These are phyloP conservation scores for Suillus spraguei DNA, from an alignment of 768 basidiomycete species.

Conservation along the genomic window DNA sequence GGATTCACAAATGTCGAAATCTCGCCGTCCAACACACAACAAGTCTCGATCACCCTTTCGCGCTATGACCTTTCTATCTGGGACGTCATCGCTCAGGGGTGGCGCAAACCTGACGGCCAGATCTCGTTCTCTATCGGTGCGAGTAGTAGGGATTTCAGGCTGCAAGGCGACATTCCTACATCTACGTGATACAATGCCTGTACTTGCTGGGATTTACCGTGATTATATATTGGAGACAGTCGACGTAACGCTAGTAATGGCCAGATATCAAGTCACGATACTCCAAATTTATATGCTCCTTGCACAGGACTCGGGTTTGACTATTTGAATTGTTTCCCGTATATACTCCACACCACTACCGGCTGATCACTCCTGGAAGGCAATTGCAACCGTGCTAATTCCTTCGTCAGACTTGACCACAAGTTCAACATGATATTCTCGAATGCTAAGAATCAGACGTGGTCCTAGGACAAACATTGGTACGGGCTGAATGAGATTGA, in stretches of 20 bases:
- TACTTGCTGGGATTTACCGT: conserved; percentile 83
- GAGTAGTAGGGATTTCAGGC: conserved; percentile 8
- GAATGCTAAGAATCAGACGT: background rate
- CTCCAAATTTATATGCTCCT: background rate
- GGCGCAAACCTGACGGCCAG: conserved; percentile 35
- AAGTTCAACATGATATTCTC: background rate
- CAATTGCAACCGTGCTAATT: background rate
- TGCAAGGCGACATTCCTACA: background rate
- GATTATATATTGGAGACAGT: conserved; percentile 31
- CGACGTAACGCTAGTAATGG: background rate
- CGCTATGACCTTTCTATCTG: conserved; percentile 71
- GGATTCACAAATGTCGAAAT: conserved; percentile 63
- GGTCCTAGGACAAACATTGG: conserved; percentile 2
- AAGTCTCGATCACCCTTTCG: conserved; percentile 54
- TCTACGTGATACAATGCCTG: conserved; percentile 59
- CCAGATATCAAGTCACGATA: background rate
- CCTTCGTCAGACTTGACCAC: background rate
- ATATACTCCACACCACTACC: background rate
- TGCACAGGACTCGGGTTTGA: background rate
- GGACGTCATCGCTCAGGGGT: conserved; percentile 68
- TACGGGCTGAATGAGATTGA: background rate
- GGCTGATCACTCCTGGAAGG: background rate
- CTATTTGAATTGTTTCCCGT: background rate
- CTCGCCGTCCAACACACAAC: conserved; percentile 43
- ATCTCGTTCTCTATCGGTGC: conserved; percentile 10